A percentile compares a stretch with the other conserved stretches of the same genome.
phyloP scores from a whole-genome alignment of 768 basidiomycete genomes.

The Suillus subalutaceus region DNA sequence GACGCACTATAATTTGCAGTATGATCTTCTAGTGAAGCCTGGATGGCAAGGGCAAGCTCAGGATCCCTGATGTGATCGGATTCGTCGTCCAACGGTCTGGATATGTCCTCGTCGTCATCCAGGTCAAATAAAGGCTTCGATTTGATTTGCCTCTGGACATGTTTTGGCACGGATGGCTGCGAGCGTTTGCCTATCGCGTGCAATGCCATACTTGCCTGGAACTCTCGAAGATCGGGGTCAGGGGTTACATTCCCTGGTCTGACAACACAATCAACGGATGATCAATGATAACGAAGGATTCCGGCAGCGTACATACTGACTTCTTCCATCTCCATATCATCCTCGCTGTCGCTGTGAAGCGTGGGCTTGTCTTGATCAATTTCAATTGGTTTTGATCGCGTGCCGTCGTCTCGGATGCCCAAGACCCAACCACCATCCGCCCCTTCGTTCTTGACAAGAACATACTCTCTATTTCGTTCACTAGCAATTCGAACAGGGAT shows the following conservation, averaged over 20 bases:
- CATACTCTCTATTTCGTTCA: slow-evolving; percentile 91
- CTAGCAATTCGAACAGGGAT: slow-evolving; percentile 95
- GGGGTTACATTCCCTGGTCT: slow-evolving; percentile 36
- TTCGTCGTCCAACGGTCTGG: slow-evolving; percentile 22
- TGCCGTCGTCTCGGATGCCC: slow-evolving; percentile 88
- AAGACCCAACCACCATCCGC: slow-evolving; percentile 92
- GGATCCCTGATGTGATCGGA: slow-evolving; percentile 53
- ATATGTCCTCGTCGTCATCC: slow-evolving; percentile 49
- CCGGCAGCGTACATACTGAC: slow-evolving; percentile 59
- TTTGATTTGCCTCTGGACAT: slow-evolving; percentile 37
- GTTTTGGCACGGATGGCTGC: slow-evolving; percentile 30
- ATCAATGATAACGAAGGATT: slow-evolving; percentile 6
- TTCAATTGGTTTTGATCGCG: slow-evolving; percentile 81
- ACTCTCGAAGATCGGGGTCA: slow-evolving; percentile 68
- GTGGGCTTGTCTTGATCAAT: slow-evolving; percentile 67
- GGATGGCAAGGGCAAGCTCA: slow-evolving; percentile 60
- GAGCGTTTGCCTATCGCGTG: slow-evolving; percentile 57
- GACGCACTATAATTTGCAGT: slow-evolving; percentile 2
- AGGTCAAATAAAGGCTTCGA: slow-evolving; percentile 55
- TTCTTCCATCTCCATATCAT: slow-evolving; percentile 80
- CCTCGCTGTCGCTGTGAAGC: slow-evolving; percentile 41
- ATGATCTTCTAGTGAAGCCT: slow-evolving; percentile 55
- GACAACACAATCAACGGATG: slow-evolving; percentile 18
- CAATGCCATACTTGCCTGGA: slow-evolving; percentile 63
- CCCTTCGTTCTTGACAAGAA: slow-evolving; percentile 92